phyloP scores from a whole-genome alignment of 768 basidiomycete species.

The Clitopilus hobsonii region DNA sequence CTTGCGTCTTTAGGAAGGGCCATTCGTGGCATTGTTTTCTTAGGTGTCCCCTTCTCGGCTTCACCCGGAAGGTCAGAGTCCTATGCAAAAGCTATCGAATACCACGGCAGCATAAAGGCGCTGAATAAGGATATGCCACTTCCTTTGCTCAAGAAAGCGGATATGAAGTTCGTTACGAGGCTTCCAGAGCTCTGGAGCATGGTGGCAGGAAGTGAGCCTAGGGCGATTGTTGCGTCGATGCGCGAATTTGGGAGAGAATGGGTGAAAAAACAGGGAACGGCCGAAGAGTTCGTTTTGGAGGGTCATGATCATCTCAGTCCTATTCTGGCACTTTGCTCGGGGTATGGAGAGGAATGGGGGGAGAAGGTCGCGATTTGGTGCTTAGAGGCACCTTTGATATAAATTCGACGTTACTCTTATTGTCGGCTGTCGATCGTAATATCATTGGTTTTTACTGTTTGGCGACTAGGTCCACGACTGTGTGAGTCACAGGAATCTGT shows the following conservation, averaged over 20 bases:
- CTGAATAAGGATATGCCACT: constrained; percentile 12
- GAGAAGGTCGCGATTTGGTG: constrained; percentile 1
- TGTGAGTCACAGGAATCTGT: too few species aligned
- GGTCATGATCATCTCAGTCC: constrained; percentile 24
- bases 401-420: too few species aligned
- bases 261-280: constrained; percentile 11
- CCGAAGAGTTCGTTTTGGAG: constrained; percentile 14
- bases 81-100: constrained; percentile 11
- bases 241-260: constrained; percentile 11
- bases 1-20: constrained; percentile 10
- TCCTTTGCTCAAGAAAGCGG: constrained; percentile 12
- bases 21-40: constrained; percentile 13
- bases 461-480: too few species aligned
- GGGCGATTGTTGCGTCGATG: constrained; percentile 11
- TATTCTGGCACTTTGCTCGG: constrained; percentile 16
- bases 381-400: too few species aligned
- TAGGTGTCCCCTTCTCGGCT: constrained; percentile 16
- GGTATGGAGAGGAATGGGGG: constrained; percentile 20
- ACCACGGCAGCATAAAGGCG: constrained; percentile 16
- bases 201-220: constrained; percentile 18
- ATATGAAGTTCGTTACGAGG: constrained; percentile 2
- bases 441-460: too few species aligned
- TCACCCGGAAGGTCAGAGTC: constrained; percentile 7
- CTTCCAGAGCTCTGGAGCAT: constrained; percentile 16
- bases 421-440: too few species aligned